Conservation (phyloP, 371 early-diverging fungal genomes). For the Globomyces sp. region DNA sequence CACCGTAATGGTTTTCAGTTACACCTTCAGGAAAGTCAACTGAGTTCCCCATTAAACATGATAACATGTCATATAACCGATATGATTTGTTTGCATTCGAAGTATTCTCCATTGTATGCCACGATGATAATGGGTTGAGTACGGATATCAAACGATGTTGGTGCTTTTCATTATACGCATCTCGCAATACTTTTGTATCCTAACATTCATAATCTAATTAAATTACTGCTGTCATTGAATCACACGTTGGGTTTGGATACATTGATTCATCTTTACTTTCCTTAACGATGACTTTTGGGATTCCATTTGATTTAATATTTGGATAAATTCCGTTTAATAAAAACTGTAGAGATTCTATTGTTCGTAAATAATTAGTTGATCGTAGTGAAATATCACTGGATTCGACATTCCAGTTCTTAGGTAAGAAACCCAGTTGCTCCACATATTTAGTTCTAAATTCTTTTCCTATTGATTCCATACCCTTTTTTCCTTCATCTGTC, state of each 20-base stretch:
- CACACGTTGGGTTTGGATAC: background rate
- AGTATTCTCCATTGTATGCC: background rate
- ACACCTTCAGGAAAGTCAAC: constrained; percentile 52
- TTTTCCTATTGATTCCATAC: constrained; percentile 58
- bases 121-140: constrained; percentile 1
- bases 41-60: constrained; percentile 44
- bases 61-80: constrained; percentile 31
- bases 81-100: constrained; percentile 13
- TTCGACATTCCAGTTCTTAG: constrained; percentile 33
- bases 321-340: constrained; percentile 69
- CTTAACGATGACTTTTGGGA: background rate
- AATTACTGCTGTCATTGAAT: background rate
- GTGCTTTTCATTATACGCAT: background rate
- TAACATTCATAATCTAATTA: background rate
- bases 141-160: background rate
- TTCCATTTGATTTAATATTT: background rate
- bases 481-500: constrained; percentile 68
- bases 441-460: constrained; percentile 65
- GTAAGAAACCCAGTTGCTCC: constrained; percentile 41
- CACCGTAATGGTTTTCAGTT: constrained; percentile 25
- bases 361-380: constrained; percentile 66
- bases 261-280: background rate
- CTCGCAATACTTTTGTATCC: background rate
- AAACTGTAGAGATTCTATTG: constrained; percentile 74
- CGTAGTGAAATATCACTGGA: constrained; percentile 55